phyloP scores from a whole-genome alignment of 78 protist species.

The Trichosphaerium sp. region DNA sequence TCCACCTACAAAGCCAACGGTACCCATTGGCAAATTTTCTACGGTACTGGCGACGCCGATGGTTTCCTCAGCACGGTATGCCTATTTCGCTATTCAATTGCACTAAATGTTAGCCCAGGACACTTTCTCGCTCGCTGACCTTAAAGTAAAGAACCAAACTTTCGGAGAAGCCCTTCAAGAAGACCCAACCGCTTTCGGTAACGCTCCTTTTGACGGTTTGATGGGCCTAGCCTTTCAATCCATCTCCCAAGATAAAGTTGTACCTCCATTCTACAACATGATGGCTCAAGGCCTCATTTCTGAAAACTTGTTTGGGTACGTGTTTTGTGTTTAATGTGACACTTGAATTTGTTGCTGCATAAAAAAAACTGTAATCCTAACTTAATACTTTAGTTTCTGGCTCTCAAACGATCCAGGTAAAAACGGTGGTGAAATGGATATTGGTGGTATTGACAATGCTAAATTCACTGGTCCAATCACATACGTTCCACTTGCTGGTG shows the following conservation, averaged over 20 bases:
- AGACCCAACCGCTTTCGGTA: constrained; percentile 80
- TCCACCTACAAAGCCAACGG: constrained; percentile 73
- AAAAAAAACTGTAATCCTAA: no score
- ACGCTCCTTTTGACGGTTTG: constrained; percentile 82
- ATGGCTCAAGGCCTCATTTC: constrained; percentile 48
- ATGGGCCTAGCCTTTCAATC: constrained; percentile 82
- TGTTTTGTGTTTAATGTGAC: no score
- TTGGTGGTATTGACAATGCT: constrained; percentile 77
- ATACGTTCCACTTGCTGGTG: constrained; percentile 65
- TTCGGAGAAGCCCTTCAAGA: constrained; percentile 87
- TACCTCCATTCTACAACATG: constrained; percentile 72
- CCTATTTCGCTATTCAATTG: no score
- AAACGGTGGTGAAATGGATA: constrained; percentile 69
- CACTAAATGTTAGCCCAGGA: no score
- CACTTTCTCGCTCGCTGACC: constrained; percentile 62
- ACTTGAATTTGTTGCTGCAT: no score
- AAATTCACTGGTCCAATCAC: constrained; percentile 53
- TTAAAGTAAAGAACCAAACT: constrained; percentile 1
- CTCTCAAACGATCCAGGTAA: constrained; percentile 44
- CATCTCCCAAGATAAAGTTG: constrained; percentile 75
- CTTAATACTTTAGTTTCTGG: constrained; percentile 86
- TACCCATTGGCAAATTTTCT: constrained; percentile 67
- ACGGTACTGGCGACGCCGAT: constrained; percentile 83
- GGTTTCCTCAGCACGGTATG: constrained; percentile 82
- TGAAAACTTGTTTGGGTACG: constrained; percentile 24